A percentile compares a stretch with the other conserved stretches of the same genome.
Evolutionary conservation across 169 alveolate species (phyloP).

Genomic region (Besnoitia besnoiti): DNA sequence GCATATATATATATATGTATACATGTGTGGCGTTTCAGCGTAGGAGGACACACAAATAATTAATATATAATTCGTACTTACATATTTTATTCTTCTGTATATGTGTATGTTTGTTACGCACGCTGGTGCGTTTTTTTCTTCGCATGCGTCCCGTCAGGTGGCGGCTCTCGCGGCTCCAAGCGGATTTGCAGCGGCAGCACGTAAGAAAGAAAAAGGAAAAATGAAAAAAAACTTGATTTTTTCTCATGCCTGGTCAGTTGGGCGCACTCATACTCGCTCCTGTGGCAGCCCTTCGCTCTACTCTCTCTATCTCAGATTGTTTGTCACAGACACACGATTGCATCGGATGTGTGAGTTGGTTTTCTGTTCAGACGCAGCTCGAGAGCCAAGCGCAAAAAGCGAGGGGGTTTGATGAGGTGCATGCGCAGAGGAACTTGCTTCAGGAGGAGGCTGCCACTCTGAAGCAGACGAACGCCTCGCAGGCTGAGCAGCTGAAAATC

Average conservation of each 20-base stretch:
- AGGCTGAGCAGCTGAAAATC: background rate
- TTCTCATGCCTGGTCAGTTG: too few species aligned
- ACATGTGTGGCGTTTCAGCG: background rate
- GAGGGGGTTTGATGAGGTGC: background rate
- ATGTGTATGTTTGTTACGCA: too few species aligned
- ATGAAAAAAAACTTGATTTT: too few species aligned
- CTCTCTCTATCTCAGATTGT: too few species aligned
- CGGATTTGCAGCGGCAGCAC: background rate
- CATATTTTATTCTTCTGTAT: too few species aligned
- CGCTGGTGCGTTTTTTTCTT: too few species aligned
- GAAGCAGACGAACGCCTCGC: background rate
- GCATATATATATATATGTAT: background rate
- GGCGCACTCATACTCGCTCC: background rate
- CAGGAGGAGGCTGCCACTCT: background rate
- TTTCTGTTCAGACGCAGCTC: background rate
- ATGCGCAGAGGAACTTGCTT: background rate
- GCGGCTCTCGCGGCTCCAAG: background rate
- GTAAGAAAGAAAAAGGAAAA: too few species aligned
- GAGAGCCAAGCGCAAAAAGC: background rate
- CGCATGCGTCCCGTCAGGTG: background rate
- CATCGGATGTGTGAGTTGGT: too few species aligned
- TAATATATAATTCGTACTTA: too few species aligned
- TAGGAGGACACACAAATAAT: too few species aligned
- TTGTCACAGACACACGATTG: too few species aligned
- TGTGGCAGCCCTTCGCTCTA: background rate